Base-by-base conservation (phyloP, 306 rosid species). In the Vicia villosa region DNA sequence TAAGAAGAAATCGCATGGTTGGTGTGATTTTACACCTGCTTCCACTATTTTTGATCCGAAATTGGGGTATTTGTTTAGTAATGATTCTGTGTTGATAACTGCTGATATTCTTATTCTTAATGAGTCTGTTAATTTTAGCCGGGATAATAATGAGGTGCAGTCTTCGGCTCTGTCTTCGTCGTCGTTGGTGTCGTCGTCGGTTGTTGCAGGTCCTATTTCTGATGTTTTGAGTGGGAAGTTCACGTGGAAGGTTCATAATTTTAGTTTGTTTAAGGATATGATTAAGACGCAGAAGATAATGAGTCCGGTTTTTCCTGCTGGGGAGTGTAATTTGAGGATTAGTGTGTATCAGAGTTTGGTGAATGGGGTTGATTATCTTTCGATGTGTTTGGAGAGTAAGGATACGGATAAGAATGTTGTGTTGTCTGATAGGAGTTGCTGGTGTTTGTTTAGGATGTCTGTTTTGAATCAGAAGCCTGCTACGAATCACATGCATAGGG, bases 361-460 rank as follows among this genome's bases (percentile, higher is more conserved):
- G 20, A 95, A 85, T 73, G 93, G 93, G 34, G 88, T 84, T 1
- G 99, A 95, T 51, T 86, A 91, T 87, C 78, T 95, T 42, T 95
- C 99, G 5, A 95, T 95, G 99, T 95, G 99, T 81, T 84, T 95
- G 81, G 99, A 95, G 77, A 95, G 99, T 69, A 95, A 91, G 89
- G 99, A 95, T 60, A 88, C 97, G 0, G 99, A 95, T 68, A 95
- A 95, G 87, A 80, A 89, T 11, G 86, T 83, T 47, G 77, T 79
- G 76, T 70, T 89, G 87, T 81, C 95, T n/a, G 99, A 95, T 78
- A 91, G 90, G 89, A 95, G 99, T 69, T 89, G 99, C 66, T 95
- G 99, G 99, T 95, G 97, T 78, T 86, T 95, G 85, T 95, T 95
- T 79, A 77, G 99, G 36, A 95, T 89, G 99, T 89, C 99, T 0